These are phyloP conservation scores for Malus asiatica DNA, from an alignment of 306 rosid species.

Conservation along the genomic window DNA sequence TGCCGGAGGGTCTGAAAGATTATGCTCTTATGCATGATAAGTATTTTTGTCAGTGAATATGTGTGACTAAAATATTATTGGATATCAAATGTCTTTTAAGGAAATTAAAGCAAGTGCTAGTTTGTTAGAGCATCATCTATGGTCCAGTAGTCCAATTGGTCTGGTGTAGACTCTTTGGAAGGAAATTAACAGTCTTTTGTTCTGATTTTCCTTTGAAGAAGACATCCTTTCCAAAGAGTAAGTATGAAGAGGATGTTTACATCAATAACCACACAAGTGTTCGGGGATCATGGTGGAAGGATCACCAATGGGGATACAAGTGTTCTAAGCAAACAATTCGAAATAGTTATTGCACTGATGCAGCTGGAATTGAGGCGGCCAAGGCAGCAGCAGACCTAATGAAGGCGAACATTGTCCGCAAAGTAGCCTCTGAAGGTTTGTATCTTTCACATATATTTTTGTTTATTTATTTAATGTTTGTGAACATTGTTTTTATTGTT, in stretches of 20 bases:
- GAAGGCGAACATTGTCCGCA: slow-evolving; percentile 47
- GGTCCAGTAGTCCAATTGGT: not conserved
- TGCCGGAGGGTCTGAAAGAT: not conserved
- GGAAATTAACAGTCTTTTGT: not conserved
- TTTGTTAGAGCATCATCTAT: not conserved
- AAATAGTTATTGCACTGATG: slow-evolving; percentile 59
- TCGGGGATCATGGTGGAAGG: slow-evolving; percentile 79
- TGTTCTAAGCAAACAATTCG: slow-evolving; percentile 48
- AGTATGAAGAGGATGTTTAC: slow-evolving; percentile 48
- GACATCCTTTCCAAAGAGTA: slow-evolving; percentile 37
- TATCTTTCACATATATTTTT: not conserved
- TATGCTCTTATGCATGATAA: not conserved
- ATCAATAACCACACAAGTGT: slow-evolving; percentile 51
- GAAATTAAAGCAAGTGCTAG: not conserved
- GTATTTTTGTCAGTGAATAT: not conserved
- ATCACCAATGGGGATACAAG: slow-evolving; percentile 60
- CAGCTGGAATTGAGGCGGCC: slow-evolving; percentile 54
- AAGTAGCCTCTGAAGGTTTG: slow-evolving; percentile 43
- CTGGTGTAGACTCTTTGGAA: not conserved
- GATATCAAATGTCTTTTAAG: not conserved
- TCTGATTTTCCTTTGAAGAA: slow-evolving; percentile 28
- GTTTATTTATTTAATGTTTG: not conserved
- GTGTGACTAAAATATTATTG: not conserved
- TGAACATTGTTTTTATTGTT: too few species aligned
- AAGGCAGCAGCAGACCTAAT: slow-evolving; percentile 39